These are phyloP conservation scores for Aspergillus eucalypticola DNA, from an alignment of 2,329 filamentous ascomycete species.

Conservation along the genomic window DNA sequence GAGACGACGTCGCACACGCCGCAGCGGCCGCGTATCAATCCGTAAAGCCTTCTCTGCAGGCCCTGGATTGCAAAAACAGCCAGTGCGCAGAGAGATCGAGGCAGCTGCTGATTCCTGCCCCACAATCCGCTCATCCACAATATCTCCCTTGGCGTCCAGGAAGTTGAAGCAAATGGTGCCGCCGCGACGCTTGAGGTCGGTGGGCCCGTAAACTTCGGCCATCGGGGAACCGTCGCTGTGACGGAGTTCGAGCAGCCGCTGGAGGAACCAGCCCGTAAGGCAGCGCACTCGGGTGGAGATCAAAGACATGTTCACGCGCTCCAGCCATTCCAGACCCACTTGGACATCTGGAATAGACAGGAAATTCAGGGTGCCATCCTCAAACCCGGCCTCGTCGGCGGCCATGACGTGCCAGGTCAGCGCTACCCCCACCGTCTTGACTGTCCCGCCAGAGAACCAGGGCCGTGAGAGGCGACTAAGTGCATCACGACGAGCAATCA, in stretches of 20 bases:
- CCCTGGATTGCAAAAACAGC: slow-evolving; percentile 14
- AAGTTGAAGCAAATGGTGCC: slow-evolving; percentile 11
- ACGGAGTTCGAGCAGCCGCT: slow-evolving; percentile 4
- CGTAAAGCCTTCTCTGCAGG: slow-evolving; percentile 8
- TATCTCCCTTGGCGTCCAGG: slow-evolving; percentile 4
- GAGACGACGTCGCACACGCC: neutral
- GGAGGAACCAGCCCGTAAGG: slow-evolving; percentile 11
- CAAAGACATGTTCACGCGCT: neutral
- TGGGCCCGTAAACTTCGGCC: slow-evolving; percentile 9
- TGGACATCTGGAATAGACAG: slow-evolving; percentile 11
- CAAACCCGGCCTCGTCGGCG: slow-evolving; percentile 7
- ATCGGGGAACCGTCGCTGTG: slow-evolving; percentile 8
- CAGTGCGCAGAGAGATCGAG: slow-evolving; percentile 11
- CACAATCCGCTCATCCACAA: slow-evolving; percentile 15
- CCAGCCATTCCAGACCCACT: slow-evolving; percentile 11
- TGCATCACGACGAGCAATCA: slow-evolving; percentile 11
- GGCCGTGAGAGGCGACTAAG: slow-evolving; percentile 9
- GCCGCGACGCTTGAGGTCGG: neutral
- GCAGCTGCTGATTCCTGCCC: slow-evolving; percentile 7
- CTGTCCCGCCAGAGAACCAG: slow-evolving; percentile 12
- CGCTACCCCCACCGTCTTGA: slow-evolving; percentile 2
- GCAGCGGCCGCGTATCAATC: neutral
- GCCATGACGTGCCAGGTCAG: slow-evolving; percentile 7
- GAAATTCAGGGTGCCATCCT: slow-evolving; percentile 13
- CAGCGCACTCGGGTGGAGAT: slow-evolving; percentile 11